Conservation (phyloP, 495 filamentous ascomycete genomes). For the Achaetomiella virescens region DNA sequence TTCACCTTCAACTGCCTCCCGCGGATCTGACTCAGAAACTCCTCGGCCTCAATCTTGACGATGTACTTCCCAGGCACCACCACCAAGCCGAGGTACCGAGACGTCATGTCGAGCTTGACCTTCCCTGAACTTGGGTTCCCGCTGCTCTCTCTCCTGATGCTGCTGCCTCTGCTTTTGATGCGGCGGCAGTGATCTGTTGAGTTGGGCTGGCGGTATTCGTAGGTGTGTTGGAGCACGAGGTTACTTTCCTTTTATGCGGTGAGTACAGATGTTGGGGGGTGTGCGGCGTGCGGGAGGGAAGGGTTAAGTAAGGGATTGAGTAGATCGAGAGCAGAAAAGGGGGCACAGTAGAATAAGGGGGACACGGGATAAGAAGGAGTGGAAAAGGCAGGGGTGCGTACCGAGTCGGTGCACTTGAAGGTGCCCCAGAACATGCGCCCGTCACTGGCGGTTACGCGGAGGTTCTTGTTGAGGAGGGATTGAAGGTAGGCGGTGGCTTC, state of each 20-base stretch:
- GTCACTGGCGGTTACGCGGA: slow-evolving; percentile 80
- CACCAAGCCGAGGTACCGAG: slow-evolving; percentile 80
- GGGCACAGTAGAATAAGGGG: neutral
- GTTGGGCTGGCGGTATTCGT: slow-evolving; percentile 78
- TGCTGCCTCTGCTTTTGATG: slow-evolving; percentile 39
- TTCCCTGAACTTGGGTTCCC: slow-evolving; percentile 21
- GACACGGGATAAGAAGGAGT: neutral
- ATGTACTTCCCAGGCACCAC: slow-evolving; percentile 85
- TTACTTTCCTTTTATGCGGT: slow-evolving; percentile 51
- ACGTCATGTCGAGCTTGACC: slow-evolving; percentile 65
- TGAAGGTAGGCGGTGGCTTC: slow-evolving; percentile 38
- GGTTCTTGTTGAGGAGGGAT: slow-evolving; percentile 56
- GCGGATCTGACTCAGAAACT: slow-evolving; percentile 46
- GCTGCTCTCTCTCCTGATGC: slow-evolving; percentile 38
- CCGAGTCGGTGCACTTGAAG: slow-evolving; percentile 93
- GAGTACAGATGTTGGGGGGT: too few species aligned
- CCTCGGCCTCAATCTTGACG: slow-evolving; percentile 81
- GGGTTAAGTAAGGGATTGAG: neutral
- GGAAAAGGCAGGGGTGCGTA: slow-evolving; percentile 32
- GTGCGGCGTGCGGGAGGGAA: too few species aligned
- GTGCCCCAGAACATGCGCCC: slow-evolving; percentile 79
- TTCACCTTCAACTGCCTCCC: slow-evolving; percentile 2
- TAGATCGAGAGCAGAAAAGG: neutral
- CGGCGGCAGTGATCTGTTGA: slow-evolving; percentile 21
- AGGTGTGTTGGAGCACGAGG: slow-evolving; percentile 74